Conservation (phyloP, 192 early-diverging fungal genomes). For the Umbelopsis ramanniana region DNA sequence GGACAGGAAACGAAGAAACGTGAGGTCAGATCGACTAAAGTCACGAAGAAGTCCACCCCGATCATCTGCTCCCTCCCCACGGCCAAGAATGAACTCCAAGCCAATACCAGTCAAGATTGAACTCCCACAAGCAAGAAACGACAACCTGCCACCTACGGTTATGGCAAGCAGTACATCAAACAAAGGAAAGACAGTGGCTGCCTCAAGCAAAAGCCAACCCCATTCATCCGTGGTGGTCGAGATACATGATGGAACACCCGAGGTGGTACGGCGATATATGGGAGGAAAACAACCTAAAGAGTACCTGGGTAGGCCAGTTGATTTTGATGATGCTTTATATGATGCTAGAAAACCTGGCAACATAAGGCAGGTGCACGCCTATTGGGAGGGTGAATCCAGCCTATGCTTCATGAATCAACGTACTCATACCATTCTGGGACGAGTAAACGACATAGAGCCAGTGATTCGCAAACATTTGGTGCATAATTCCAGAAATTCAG, state of each 20-base stretch:
- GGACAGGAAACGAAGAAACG: no score
- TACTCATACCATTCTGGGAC: not conserved
- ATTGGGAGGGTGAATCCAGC: not conserved
- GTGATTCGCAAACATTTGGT: not conserved
- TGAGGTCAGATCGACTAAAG: not conserved
- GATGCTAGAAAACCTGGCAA: not conserved
- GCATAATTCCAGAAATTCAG: not conserved
- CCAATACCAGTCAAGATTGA: no score
- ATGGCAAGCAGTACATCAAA: not conserved
- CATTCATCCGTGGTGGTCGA: not conserved
- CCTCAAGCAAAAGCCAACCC: not conserved
- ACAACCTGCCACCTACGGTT: constrained; percentile 1
- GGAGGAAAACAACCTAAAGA: not conserved
- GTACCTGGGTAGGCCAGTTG: not conserved
- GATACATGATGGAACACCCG: not conserved
- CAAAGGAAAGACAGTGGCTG: not conserved
- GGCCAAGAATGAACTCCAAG: no score
- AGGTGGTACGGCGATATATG: not conserved
- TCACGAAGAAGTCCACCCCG: not conserved
- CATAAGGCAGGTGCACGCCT: not conserved
- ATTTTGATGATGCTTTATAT: not conserved
- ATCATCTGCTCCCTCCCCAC: not conserved
- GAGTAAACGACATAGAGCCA: not conserved
- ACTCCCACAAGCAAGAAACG: not conserved
- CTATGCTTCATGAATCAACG: not conserved